Conservation (phyloP, 1,284 basidiomycete species). For the Meripilus lineatus region DNA sequence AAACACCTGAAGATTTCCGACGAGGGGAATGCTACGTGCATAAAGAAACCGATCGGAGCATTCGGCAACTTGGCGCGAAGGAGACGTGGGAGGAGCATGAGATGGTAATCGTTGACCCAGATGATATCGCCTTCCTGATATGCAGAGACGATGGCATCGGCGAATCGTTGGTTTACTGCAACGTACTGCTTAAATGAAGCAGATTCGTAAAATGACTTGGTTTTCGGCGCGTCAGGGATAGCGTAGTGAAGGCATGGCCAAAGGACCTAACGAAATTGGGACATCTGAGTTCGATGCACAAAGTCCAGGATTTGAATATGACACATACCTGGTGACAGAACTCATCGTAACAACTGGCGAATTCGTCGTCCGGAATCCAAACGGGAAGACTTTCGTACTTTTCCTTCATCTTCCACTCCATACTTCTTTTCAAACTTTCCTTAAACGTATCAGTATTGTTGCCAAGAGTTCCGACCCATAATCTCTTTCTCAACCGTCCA, state of each 20-base stretch:
- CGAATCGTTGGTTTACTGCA: slow-evolving; percentile 81
- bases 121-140: slow-evolving; percentile 83
- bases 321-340: slow-evolving; percentile 75
- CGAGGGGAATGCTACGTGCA: slow-evolving; percentile 85
- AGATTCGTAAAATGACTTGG: slow-evolving; percentile 77
- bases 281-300: slow-evolving; percentile 2
- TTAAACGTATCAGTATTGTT: slow-evolving; percentile 60
- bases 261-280: slow-evolving; percentile 49
- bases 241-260: slow-evolving; percentile 90
- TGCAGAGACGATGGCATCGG: slow-evolving; percentile 67
- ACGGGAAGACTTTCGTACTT: slow-evolving; percentile 64
- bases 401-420: slow-evolving; percentile 57
- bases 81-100: slow-evolving; percentile 78
- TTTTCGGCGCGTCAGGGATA: slow-evolving; percentile 81
- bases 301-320: background rate
- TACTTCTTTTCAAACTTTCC: slow-evolving; percentile 48
- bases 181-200: slow-evolving; percentile 75
- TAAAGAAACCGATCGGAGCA: slow-evolving; percentile 82
- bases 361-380: slow-evolving; percentile 78
- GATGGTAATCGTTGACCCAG: slow-evolving; percentile 84
- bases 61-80: slow-evolving; percentile 58
- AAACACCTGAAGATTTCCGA: slow-evolving; percentile 88
- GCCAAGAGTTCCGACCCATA: slow-evolving; percentile 82
- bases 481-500: slow-evolving; percentile 45
- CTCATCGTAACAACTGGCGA: slow-evolving; percentile 76